Conservation (phyloP, 352 stramenopile species). For the Halophytophthora batemanensis region DNA sequence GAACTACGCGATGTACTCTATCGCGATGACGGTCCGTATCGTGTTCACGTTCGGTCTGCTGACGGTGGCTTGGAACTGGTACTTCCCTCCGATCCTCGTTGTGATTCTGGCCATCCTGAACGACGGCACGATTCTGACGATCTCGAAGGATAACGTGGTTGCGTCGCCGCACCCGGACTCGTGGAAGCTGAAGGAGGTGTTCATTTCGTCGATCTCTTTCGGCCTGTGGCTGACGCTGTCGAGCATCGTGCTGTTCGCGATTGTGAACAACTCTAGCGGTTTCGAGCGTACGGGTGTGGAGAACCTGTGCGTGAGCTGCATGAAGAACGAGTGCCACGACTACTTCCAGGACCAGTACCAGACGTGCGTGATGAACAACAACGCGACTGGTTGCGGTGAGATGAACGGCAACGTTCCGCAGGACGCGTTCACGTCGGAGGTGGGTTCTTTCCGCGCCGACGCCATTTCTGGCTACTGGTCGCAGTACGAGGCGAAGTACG, state of each 20-base stretch:
- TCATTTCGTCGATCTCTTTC: constrained; percentile 66
- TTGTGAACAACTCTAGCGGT: constrained; percentile 57
- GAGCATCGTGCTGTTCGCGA: constrained; percentile 57
- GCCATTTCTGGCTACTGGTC: constrained; percentile 42
- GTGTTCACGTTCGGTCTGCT: constrained; percentile 87
- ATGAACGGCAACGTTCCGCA: constrained; percentile 51
- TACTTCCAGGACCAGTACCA: constrained; percentile 59
- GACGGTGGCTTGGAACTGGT: constrained; percentile 87
- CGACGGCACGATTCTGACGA: constrained; percentile 84
- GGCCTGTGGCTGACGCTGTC: constrained; percentile 64
- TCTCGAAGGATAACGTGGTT: constrained; percentile 75
- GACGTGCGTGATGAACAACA: constrained; percentile 38
- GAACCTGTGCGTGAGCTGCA: constrained; percentile 63
- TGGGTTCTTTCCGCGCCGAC: constrained; percentile 39
- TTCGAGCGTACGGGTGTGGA: constrained; percentile 52
- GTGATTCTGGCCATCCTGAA: constrained; percentile 91
- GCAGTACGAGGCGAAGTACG: constrained; percentile 45
- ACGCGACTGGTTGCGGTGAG: constrained; percentile 57
- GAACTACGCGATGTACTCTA: constrained; percentile 91
- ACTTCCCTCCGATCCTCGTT: constrained; percentile 85
- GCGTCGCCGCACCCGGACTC: constrained; percentile 59
- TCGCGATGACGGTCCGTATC: constrained; percentile 87
- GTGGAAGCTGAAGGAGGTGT: constrained; percentile 72
- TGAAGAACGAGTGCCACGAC: constrained; percentile 52
- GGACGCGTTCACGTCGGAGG: constrained; percentile 24